Evolutionary conservation across 495 filamentous ascomycete genomes (phyloP), one percentile per base, ranked within the genome.

Genomic region (Aspergillus kassunensis): DNA sequence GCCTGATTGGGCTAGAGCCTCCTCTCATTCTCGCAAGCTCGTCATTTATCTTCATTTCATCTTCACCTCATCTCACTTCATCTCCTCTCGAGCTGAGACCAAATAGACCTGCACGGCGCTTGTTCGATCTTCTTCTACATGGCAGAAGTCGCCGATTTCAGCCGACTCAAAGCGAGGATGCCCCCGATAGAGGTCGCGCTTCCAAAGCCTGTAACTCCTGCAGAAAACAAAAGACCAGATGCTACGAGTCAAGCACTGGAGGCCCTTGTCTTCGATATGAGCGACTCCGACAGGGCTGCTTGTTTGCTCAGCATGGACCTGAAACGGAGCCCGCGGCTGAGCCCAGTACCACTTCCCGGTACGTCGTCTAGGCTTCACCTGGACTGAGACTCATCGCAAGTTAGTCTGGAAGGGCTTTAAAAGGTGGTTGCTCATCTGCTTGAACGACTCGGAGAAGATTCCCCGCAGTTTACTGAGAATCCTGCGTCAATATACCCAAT

Each of bases 151-250:
- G n/a, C n/a, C n/a, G n/a, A n/a, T n/a, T n/a, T n/a, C n/a, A n/a
- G n/a, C n/a, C n/a, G n/a, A n/a, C n/a, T n/a, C n/a, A n/a, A n/a
- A n/a, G n/a, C 13, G 7, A 35, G 12, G 3, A 75, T 77, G 74
- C 72, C 71, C 34, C 66, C 71, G 67, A 72, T 56, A 62, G 65
- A 45, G 71, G 74, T 36, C 64, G 72, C 16, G 74, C 74, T 34
- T 77, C 74, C 4, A 64, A 64, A 58, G 72, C 74, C 7, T 75
- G 72, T 49, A 53, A 58, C 24, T 65, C 70, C 24, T 77, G 72
- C 57, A 56, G 71, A 20, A 72, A 70, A 53, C 67, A 69, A 31
- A 75, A 76, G 57, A 76, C 73, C 6, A 54, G 72, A 46, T 75
- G 72, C 50, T 74, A 77, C 49, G 66, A 70, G 39, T 61, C 74